These are phyloP conservation scores for Nicotiana tabacum DNA, from an alignment of 257 asterid genomes.

Conservation along the genomic window DNA sequence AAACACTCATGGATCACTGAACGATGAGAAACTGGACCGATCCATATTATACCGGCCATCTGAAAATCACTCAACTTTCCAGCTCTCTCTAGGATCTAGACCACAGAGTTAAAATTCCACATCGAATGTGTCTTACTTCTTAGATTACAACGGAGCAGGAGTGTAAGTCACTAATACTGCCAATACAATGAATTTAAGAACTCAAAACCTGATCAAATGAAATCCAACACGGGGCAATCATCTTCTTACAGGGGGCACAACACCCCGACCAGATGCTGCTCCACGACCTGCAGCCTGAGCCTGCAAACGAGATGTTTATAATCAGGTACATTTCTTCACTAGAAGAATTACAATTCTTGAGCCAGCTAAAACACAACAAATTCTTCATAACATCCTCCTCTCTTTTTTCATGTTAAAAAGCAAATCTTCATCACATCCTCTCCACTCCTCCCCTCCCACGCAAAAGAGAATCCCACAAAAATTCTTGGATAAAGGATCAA, in stretches of 20 bases:
- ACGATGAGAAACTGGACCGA: neutral
- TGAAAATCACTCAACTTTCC: neutral
- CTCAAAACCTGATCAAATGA: neutral
- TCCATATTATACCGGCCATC: neutral
- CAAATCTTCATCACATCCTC: neutral
- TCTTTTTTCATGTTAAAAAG: neutral
- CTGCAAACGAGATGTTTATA: slow-evolving; percentile 30
- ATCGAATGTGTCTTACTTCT: neutral
- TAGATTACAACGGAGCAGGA: neutral
- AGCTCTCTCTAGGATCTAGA: neutral
- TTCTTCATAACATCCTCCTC: neutral
- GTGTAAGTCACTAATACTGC: neutral
- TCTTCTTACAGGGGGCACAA: slow-evolving; percentile 81
- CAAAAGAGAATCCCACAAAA: neutral
- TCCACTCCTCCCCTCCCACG: neutral
- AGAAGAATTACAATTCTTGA: neutral
- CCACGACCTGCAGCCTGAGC: slow-evolving; percentile 97
- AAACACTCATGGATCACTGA: neutral
- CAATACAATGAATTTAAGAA: neutral
- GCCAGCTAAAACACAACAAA: neutral
- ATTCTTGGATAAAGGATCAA: neutral
- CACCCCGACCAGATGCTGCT: slow-evolving; percentile 78
- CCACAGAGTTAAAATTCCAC: neutral
- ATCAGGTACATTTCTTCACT: neutral
- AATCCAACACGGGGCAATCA: slow-evolving; percentile 24